These are phyloP conservation scores for Tetragonia tetragonoides DNA, from an alignment of 148 eudicot genomes.

Conservation along the genomic window DNA sequence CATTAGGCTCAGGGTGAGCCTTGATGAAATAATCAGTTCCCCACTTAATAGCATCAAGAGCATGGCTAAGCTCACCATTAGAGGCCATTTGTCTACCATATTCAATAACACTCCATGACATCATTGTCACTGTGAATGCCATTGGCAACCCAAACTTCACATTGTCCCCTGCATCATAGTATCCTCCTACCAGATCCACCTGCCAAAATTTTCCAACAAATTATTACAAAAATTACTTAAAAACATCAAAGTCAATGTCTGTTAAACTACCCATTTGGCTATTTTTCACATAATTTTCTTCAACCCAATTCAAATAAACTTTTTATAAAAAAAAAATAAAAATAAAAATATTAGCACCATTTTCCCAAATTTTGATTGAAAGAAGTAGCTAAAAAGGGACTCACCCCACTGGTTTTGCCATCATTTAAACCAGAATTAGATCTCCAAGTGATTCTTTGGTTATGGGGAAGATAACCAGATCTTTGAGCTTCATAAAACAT, in stretches of 20 bases:
- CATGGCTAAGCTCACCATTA: constrained; percentile 78
- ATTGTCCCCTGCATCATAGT: constrained; percentile 99
- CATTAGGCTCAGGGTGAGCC: constrained; percentile 89
- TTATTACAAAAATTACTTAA: not conserved
- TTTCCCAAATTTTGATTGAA: not conserved
- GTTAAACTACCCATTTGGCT: not conserved
- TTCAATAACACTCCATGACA: constrained; percentile 97
- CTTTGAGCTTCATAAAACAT: constrained; percentile 95
- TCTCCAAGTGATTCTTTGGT: constrained; percentile 90
- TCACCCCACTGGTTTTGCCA: constrained; percentile 83
- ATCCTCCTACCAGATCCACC: constrained; percentile 99
- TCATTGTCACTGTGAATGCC: constrained; percentile 93
- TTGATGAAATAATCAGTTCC: constrained; percentile 96
- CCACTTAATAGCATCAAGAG: constrained; percentile 91
- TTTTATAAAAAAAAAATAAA: too few species aligned
- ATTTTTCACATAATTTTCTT: not conserved
- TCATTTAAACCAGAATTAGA: constrained; percentile 81
- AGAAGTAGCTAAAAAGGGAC: not conserved
- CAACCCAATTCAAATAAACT: too few species aligned
- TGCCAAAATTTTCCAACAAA: constrained; percentile 21
- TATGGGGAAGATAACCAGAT: constrained; percentile 78
- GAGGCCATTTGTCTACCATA: constrained; percentile 75
- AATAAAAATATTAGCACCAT: too few species aligned
- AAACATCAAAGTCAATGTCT: not conserved
- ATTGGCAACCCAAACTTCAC: constrained; percentile 96